phyloP scores from a whole-genome alignment of 345 rosid species.

The Schrenkiella parvula region DNA sequence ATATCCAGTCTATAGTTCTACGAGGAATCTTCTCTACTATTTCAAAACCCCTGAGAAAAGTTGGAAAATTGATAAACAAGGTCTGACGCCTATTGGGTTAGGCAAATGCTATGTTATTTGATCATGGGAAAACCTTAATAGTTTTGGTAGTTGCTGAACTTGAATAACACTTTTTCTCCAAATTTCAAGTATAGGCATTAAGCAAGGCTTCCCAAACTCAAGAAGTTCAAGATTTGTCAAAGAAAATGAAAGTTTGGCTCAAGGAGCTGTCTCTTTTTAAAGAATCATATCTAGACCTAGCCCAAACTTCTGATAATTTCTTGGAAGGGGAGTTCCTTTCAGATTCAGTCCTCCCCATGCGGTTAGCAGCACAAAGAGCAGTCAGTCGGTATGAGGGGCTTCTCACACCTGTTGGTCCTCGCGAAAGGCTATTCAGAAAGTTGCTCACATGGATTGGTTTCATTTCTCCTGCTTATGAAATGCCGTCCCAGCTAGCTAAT shows the following conservation, averaged over 20 bases:
- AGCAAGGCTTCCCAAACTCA: slow-evolving; percentile 43
- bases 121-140: not conserved
- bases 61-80: slow-evolving; percentile 71
- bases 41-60: slow-evolving; percentile 73
- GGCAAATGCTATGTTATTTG: slow-evolving; percentile 2
- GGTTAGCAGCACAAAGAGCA: slow-evolving; percentile 92
- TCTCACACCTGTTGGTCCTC: slow-evolving; percentile 83
- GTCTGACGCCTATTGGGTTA: slow-evolving; percentile 27
- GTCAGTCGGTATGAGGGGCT: slow-evolving; percentile 82
- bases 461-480: slow-evolving; percentile 55
- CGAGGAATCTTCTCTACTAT: slow-evolving; percentile 49
- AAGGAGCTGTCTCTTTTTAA: slow-evolving; percentile 53
- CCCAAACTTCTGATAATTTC: slow-evolving; percentile 40
- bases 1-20: slow-evolving; percentile 79
- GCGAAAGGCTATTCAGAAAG: slow-evolving; percentile 74
- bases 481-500: slow-evolving; percentile 47
- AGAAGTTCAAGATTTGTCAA: slow-evolving; percentile 48
- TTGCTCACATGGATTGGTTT: slow-evolving; percentile 75
- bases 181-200: slow-evolving; percentile 47
- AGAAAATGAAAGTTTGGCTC: slow-evolving; percentile 58
- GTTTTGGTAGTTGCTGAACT: not conserved
- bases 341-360: slow-evolving; percentile 70
- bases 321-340: slow-evolving; percentile 44
- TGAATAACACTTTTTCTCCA: not conserved
- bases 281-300: slow-evolving; percentile 45